Evolutionary conservation across 768 basidiomycete genomes (phyloP).

Genomic region (Phlebiopsis gigantea): DNA sequence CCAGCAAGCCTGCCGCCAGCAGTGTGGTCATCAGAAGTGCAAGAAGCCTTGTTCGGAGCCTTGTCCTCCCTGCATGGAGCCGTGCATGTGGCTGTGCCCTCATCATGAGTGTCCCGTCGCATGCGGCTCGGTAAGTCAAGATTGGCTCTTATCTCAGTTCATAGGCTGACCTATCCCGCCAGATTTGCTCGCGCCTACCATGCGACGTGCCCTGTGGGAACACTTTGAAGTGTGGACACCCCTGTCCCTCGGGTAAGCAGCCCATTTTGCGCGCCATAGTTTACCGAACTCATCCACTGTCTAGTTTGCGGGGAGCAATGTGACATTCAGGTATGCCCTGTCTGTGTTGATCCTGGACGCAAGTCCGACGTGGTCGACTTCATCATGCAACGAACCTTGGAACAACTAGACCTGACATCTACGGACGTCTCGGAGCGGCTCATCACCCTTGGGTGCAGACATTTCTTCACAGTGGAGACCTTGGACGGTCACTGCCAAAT

Average conservation of each 20-base stretch:
- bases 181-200: constrained; percentile 64
- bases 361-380: constrained; percentile 50
- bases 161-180: background rate
- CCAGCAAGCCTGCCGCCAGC: constrained; percentile 43
- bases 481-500: constrained; percentile 58
- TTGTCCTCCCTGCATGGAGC: constrained; percentile 59
- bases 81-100: constrained; percentile 55
- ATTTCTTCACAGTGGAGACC: constrained; percentile 67
- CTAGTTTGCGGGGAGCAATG: constrained; percentile 70
- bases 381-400: constrained; percentile 46
- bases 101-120: constrained; percentile 55
- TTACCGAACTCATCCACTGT: background rate
- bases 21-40: constrained; percentile 50
- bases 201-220: constrained; percentile 52
- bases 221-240: constrained; percentile 53
- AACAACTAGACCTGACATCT: constrained; percentile 38
- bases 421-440: constrained; percentile 42
- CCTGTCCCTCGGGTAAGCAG: constrained; percentile 59
- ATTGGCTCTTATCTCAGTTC: background rate
- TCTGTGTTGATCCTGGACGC: constrained; percentile 37
- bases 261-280: background rate
- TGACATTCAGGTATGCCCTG: constrained; percentile 44
- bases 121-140: constrained; percentile 57
- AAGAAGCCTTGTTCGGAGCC: constrained; percentile 40
- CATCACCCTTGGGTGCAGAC: constrained; percentile 61